Evolutionary conservation across 352 stramenopile genomes (phyloP).

Genomic region (Globisporangium radiosum): DNA sequence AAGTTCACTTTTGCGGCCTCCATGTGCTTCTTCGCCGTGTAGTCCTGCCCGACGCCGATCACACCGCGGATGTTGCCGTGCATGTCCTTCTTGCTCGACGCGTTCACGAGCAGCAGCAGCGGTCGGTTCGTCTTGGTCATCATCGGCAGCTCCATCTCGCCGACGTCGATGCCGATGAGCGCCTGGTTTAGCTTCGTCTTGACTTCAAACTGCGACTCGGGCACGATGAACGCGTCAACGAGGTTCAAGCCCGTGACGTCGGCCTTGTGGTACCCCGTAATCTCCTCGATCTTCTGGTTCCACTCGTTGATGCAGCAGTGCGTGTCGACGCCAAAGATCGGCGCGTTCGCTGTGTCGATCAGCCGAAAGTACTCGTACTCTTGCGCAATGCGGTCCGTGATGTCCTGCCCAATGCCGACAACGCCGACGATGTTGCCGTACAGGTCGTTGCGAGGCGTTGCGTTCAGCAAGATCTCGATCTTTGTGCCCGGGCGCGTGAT

Average conservation of each 20-base stretch:
- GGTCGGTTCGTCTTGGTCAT: conserved; percentile 33
- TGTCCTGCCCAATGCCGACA: conserved; percentile 82
- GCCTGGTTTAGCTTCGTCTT: conserved; percentile 54
- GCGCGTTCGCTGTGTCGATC: conserved; percentile 70
- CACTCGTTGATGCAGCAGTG: conserved; percentile 72
- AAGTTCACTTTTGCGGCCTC: conserved; percentile 63
- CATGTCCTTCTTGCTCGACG: conserved; percentile 76
- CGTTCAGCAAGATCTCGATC: conserved; percentile 76
- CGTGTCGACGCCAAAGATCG: conserved; percentile 71
- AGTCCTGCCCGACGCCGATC: conserved; percentile 85
- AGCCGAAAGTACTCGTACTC: conserved; percentile 75
- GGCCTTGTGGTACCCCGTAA: conserved; percentile 62
- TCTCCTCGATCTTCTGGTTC: conserved; percentile 75
- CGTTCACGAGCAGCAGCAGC: conserved; percentile 55
- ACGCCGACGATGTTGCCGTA: conserved; percentile 81
- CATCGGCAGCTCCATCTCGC: conserved; percentile 68
- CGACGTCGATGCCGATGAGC: conserved; percentile 61
- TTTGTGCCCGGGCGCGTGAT: conserved; percentile 65
- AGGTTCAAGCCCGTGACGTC: conserved; percentile 44
- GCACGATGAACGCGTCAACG: conserved; percentile 58
- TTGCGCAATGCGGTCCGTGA: conserved; percentile 69
- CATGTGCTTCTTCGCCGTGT: conserved; percentile 78
- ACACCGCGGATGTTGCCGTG: conserved; percentile 85
- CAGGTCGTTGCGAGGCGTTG: conserved; percentile 59
- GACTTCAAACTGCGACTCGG: conserved; percentile 43